Conservation (phyloP, 176 grass and related monocot genomes). For the Musa beccarii region DNA sequence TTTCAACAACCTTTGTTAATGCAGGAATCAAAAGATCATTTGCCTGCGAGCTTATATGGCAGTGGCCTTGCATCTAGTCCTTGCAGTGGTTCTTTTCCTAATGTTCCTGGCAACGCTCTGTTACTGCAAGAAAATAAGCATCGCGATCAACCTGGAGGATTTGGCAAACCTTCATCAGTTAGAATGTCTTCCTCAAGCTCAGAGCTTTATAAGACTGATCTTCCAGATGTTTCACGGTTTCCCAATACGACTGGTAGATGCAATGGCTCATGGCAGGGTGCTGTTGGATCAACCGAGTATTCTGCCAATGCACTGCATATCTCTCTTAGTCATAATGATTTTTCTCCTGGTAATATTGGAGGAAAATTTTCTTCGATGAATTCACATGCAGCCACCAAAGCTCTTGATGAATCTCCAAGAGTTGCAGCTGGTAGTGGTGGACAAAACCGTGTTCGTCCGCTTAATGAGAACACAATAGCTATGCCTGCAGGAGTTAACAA, state of each 20-base stretch:
- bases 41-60: constrained; percentile 9
- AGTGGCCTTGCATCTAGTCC: constrained; percentile 10
- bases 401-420: neutral
- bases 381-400: neutral
- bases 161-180: neutral
- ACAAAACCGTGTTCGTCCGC: constrained; percentile 1
- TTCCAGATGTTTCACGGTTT: constrained; percentile 32
- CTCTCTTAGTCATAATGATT: neutral
- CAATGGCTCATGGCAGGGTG: constrained; percentile 21
- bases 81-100: constrained; percentile 8
- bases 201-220: constrained; percentile 26
- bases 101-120: constrained; percentile 9
- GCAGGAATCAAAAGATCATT: constrained; percentile 17
- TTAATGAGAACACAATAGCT: neutral
- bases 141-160: constrained; percentile 27
- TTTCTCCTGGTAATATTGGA: constrained; percentile 1
- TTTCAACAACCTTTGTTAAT: constrained; percentile 1
- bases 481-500: neutral
- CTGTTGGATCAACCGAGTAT: constrained; percentile 29
- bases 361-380: constrained; percentile 8
- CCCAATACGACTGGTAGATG: constrained; percentile 18
- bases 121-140: constrained; percentile 25
- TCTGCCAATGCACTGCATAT: neutral
- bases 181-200: neutral
- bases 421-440: neutral